A percentile compares a stretch with the other conserved stretches of the same genome.
phyloP scores from a whole-genome alignment of 108 stramenopile species.

The Schizochytrium sp. region DNA sequence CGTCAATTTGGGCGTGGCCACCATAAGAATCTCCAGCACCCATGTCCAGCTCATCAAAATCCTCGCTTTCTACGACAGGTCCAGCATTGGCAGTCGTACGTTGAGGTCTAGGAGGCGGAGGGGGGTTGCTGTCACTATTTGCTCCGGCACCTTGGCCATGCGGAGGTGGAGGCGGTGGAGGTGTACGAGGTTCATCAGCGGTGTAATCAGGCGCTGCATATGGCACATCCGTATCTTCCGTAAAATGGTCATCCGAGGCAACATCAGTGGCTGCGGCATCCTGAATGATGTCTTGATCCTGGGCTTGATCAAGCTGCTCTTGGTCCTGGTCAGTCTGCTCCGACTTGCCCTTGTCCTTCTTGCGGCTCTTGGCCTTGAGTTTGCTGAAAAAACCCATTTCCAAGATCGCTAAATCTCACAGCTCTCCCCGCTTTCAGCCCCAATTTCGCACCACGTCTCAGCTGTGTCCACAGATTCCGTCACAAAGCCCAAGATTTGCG shows the following conservation, averaged over 20 bases:
- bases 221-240: not conserved
- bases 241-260: not conserved
- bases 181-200: not conserved
- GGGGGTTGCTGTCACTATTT: not conserved
- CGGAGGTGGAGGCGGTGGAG: not conserved
- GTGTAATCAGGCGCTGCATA: not conserved
- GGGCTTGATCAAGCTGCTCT: not conserved
- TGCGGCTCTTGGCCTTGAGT: conserved; percentile 43
- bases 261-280: not conserved
- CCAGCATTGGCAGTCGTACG: not conserved
- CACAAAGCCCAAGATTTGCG: too few species aligned
- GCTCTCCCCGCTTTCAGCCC: too few species aligned
- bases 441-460: too few species aligned
- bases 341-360: conserved; percentile 12
- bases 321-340: not conserved
- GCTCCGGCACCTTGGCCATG: not conserved
- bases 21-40: not conserved
- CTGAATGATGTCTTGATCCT: not conserved
- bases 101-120: not conserved
- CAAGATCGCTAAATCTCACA: too few species aligned
- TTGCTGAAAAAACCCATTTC: conserved; percentile 61
- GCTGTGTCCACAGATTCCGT: too few species aligned
- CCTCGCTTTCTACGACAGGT: not conserved
- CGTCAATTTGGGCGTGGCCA: conserved; percentile 31
- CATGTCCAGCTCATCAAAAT: not conserved